Evolutionary conservation across 2,329 filamentous ascomycete species (phyloP).

Genomic region (Alternaria triticimaculans): DNA sequence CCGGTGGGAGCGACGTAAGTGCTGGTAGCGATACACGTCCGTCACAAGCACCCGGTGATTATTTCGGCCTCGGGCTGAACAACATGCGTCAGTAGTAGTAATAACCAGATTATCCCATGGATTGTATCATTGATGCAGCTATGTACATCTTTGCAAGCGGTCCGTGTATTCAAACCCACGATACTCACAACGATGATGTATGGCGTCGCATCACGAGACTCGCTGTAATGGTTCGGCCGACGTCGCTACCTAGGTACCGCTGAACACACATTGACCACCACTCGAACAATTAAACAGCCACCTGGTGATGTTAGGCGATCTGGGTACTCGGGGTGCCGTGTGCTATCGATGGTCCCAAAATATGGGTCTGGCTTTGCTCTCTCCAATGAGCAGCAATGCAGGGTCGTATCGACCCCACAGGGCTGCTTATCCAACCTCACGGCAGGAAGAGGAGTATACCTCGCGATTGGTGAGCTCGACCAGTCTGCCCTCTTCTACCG

Average conservation of each 20-base stretch:
- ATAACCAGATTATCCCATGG: neutral
- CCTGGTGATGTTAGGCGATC: neutral
- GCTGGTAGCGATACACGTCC: conserved; percentile 15
- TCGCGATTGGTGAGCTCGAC: conserved; percentile 5
- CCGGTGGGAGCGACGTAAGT: conserved; percentile 19
- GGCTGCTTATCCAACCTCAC: conserved; percentile 16
- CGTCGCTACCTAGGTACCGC: neutral
- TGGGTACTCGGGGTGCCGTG: neutral
- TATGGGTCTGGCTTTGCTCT: neutral
- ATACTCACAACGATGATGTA: neutral
- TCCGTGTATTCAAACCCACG: neutral
- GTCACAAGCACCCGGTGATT: conserved; percentile 20
- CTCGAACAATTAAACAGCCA: neutral
- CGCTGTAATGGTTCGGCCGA: neutral
- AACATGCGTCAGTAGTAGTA: conserved; percentile 3
- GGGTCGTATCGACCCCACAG: conserved; percentile 12
- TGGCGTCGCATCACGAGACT: neutral
- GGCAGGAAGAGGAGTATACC: neutral
- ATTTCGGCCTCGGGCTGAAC: conserved; percentile 29
- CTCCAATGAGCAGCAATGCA: neutral
- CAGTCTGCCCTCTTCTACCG: neutral
- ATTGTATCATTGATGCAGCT: neutral
- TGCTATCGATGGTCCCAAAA: neutral
- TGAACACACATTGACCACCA: neutral
- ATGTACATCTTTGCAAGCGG: neutral